Evolutionary conservation across 176 grass and related monocot genomes (phyloP).

Genomic region (Calamus simplicifolius): DNA sequence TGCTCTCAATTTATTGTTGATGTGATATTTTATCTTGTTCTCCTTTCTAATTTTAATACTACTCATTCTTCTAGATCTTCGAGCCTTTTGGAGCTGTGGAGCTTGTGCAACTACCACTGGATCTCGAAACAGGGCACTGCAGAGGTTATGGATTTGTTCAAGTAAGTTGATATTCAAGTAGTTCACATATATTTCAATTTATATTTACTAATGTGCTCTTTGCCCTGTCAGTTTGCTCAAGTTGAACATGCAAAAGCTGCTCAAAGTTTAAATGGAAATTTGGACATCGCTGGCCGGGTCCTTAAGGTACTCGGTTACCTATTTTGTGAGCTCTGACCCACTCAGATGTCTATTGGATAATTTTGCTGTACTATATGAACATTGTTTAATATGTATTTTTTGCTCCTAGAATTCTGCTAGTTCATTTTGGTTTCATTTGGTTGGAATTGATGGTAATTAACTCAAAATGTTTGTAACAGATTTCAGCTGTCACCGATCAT

Average conservation of each 20-base stretch:
- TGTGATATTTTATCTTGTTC: too few relatives aligned
- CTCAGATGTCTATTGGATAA: too few relatives aligned
- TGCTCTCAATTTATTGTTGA: too few relatives aligned
- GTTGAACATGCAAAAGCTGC: conserved; percentile 9
- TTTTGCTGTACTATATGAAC: too few relatives aligned
- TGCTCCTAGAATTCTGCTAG: too few relatives aligned
- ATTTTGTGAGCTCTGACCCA: too few relatives aligned
- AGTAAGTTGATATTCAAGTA: neutral
- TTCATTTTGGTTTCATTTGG: neutral
- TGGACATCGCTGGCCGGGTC: conserved; percentile 6
- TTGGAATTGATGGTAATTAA: neutral
- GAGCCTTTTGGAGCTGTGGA: conserved; percentile 14
- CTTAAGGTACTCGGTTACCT: neutral
- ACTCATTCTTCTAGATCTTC: conserved; percentile 2
- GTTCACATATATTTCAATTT: neutral
- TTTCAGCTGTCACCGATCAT: conserved; percentile 18
- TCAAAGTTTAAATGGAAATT: conserved; percentile 13
- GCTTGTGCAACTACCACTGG: conserved; percentile 8
- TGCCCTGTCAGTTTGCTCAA: conserved; percentile 5
- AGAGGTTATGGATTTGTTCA: conserved; percentile 16
- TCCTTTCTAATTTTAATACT: too few relatives aligned
- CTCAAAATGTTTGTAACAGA: neutral
- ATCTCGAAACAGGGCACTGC: conserved; percentile 4
- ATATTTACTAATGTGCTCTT: neutral
- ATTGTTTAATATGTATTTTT: too few relatives aligned